A percentile compares a stretch with the other conserved stretches of the same genome.
Conservation (phyloP, 176 grass and related monocot genomes). For the Otatea glauca region DNA sequence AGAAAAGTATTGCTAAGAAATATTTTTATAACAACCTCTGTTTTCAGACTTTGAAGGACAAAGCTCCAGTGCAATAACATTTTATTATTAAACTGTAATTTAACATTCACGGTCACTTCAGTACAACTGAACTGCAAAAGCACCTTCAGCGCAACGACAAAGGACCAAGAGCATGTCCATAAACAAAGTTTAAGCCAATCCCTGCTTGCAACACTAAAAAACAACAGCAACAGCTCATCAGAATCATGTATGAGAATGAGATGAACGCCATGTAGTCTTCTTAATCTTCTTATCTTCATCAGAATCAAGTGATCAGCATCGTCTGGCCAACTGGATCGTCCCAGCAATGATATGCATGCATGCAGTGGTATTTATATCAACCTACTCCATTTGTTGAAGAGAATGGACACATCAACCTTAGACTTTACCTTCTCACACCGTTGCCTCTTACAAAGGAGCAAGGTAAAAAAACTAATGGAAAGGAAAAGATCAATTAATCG, state of each 20-base stretch:
- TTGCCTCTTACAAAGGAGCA: constrained; percentile 25
- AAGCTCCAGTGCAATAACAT: too few relatives aligned
- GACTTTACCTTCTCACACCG: constrained; percentile 2
- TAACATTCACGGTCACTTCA: neutral
- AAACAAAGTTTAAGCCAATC: neutral
- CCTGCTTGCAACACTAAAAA: neutral
- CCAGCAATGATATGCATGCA: constrained; percentile 10
- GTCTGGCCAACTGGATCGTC: neutral
- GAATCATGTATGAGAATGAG: neutral
- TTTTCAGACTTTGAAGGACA: neutral
- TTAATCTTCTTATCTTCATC: neutral
- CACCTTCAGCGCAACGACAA: neutral
- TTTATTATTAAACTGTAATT: neutral
- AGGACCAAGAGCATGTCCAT: neutral
- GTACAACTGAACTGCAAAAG: neutral
- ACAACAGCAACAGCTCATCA: neutral
- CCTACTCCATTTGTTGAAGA: constrained; percentile 32
- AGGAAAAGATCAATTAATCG: constrained; percentile 33
- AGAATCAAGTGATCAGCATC: neutral
- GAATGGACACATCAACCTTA: neutral
- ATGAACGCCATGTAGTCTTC: neutral
- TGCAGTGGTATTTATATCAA: neutral
- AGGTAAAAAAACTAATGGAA: constrained; percentile 32
- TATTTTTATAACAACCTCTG: neutral
- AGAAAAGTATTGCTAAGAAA: neutral